phyloP scores from a whole-genome alignment of 108 stramenopile species.

The Epithemia pelagica region DNA sequence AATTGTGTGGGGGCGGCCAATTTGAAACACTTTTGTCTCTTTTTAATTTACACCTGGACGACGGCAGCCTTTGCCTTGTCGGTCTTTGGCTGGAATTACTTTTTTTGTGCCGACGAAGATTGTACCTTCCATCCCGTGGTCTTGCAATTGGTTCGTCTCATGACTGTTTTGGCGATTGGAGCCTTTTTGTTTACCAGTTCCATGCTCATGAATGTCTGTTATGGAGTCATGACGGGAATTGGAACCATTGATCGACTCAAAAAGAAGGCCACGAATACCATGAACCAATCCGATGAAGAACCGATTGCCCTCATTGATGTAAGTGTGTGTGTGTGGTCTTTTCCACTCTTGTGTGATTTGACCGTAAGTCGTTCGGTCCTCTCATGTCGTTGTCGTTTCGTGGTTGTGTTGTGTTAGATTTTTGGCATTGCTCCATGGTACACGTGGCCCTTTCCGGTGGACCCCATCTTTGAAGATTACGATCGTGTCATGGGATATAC shows the following conservation, averaged over 20 bases:
- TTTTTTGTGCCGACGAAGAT: slow-evolving; percentile 52
- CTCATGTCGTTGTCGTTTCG: neutral
- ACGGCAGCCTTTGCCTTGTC: slow-evolving; percentile 68
- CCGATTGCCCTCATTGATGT: slow-evolving; percentile 83
- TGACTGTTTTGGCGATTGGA: slow-evolving; percentile 57
- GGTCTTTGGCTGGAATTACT: slow-evolving; percentile 78
- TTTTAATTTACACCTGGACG: slow-evolving; percentile 83
- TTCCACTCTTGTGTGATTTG: neutral
- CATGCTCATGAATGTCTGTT: slow-evolving; percentile 87
- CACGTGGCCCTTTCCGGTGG: slow-evolving; percentile 75
- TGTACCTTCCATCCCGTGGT: slow-evolving; percentile 67
- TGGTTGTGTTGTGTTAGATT: slow-evolving; percentile 11
- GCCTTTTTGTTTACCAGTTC: slow-evolving; percentile 68
- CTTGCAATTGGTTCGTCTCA: slow-evolving; percentile 64
- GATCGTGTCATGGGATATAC: slow-evolving; percentile 78
- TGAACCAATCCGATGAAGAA: slow-evolving; percentile 73
- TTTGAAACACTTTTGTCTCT: slow-evolving; percentile 89
- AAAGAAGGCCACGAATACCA: slow-evolving; percentile 82
- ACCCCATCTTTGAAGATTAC: slow-evolving; percentile 85
- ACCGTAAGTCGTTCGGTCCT: neutral
- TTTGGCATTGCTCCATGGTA: slow-evolving; percentile 80
- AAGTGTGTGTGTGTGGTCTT: neutral
- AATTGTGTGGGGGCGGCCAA: slow-evolving; percentile 78
- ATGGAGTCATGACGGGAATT: slow-evolving; percentile 82
- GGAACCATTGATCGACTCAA: slow-evolving; percentile 88